Conservation (phyloP, 805 yeast species). For the Metschnikowia bowlesiae region DNA sequence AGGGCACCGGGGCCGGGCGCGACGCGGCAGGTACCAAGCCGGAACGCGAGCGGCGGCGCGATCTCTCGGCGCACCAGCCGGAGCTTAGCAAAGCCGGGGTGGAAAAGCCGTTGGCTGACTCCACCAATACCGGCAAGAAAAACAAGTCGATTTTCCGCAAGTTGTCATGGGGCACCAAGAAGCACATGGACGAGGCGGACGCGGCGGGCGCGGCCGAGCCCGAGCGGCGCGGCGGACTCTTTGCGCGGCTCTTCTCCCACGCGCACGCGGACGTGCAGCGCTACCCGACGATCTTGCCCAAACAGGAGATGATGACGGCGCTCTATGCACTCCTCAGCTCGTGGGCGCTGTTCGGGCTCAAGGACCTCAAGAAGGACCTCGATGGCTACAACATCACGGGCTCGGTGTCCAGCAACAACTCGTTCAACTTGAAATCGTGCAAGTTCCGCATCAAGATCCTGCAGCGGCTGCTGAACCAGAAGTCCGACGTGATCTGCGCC, state of each 20-base stretch:
- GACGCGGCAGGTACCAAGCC: neutral
- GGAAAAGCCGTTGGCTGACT: constrained; percentile 30
- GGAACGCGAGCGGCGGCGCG: neutral
- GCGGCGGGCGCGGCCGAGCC: constrained; percentile 24
- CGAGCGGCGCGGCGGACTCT: constrained; percentile 10
- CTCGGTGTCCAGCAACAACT: constrained; percentile 55
- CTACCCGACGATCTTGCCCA: constrained; percentile 38
- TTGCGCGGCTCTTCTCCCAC: constrained; percentile 36
- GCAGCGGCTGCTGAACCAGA: constrained; percentile 35
- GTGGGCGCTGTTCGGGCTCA: constrained; percentile 71
- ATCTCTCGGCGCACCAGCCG: neutral
- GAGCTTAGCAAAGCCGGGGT: constrained; percentile 9
- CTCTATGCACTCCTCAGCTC: constrained; percentile 56
- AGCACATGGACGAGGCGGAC: constrained; percentile 31
- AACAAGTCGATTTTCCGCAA: constrained; percentile 45
- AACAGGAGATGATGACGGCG: constrained; percentile 60
- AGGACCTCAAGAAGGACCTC: constrained; percentile 46
- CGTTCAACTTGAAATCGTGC: constrained; percentile 60
- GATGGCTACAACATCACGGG: constrained; percentile 50
- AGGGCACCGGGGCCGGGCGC: neutral
- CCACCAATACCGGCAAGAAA: constrained; percentile 23
- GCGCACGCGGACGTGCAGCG: constrained; percentile 26
- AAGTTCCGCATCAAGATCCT: constrained; percentile 54
- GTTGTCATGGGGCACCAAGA: constrained; percentile 47
- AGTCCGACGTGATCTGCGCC: constrained; percentile 55